phyloP scores from a whole-genome alignment of 2,329 filamentous ascomycete genomes.

The Neofusicoccum cordaticola region DNA sequence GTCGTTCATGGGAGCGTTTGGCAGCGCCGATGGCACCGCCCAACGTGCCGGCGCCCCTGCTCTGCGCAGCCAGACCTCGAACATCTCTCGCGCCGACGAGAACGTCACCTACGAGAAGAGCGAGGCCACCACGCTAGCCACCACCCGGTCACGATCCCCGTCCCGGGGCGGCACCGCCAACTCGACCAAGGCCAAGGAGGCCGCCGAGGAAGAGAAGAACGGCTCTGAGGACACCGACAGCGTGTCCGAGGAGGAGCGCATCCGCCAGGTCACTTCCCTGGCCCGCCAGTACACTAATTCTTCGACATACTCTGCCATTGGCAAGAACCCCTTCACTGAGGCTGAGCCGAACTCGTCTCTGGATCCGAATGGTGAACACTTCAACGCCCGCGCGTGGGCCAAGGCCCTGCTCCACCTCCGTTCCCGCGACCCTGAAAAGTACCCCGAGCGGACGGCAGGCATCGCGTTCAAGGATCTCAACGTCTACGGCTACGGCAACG shows the following conservation, averaged over 20 bases:
- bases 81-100: neutral
- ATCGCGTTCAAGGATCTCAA: slow-evolving; percentile 47
- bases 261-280: slow-evolving; percentile 39
- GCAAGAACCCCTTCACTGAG: slow-evolving; percentile 36
- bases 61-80: neutral
- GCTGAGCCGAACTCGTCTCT: slow-evolving; percentile 42
- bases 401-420: slow-evolving; percentile 50
- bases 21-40: slow-evolving; percentile 5
- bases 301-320: slow-evolving; percentile 38
- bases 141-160: slow-evolving; percentile 20
- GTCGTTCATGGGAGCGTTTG: slow-evolving; percentile 17
- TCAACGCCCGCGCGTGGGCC: slow-evolving; percentile 49
- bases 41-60: neutral
- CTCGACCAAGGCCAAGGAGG: slow-evolving; percentile 19
- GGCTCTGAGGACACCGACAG: slow-evolving; percentile 24
- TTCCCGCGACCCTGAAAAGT: slow-evolving; percentile 40
- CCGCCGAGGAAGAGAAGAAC: slow-evolving; percentile 25
- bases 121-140: neutral
- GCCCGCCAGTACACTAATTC: slow-evolving; percentile 42
- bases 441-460: slow-evolving; percentile 45
- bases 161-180: slow-evolving; percentile 25
- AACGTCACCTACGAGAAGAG: slow-evolving; percentile 18
- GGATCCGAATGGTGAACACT: slow-evolving; percentile 47
- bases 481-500: slow-evolving; percentile 49
- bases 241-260: slow-evolving; percentile 27